phyloP scores from a whole-genome alignment of 306 rosid genomes.

The Ochetophila trinervis region DNA sequence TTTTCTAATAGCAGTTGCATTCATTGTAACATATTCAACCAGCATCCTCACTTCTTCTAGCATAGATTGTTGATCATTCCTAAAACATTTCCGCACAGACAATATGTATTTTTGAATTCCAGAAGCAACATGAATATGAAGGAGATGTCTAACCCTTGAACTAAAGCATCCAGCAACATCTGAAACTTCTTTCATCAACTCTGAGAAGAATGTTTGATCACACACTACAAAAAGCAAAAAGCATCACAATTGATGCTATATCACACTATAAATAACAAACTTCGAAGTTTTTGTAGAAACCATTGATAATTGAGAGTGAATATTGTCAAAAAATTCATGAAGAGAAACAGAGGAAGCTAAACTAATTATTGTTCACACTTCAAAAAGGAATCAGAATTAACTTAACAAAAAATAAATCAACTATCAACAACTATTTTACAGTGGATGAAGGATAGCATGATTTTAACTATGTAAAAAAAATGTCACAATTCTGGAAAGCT shows the following conservation, averaged over 20 bases:
- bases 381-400: too few relatives aligned
- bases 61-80: slow-evolving; percentile 50
- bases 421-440: too few relatives aligned
- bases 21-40: slow-evolving; percentile 80
- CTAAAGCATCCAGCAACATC: slow-evolving; percentile 65
- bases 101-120: slow-evolving; percentile 70
- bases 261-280: background rate
- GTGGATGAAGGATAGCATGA: too few relatives aligned
- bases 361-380: too few relatives aligned
- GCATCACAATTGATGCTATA: background rate
- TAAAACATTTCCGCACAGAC: slow-evolving; percentile 59
- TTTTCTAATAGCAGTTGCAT: slow-evolving; percentile 78
- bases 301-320: too few relatives aligned
- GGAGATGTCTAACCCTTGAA: slow-evolving; percentile 72
- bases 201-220: slow-evolving; percentile 73
- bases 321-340: too few relatives aligned
- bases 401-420: too few relatives aligned
- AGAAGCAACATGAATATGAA: slow-evolving; percentile 67
- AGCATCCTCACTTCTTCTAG: slow-evolving; percentile 66
- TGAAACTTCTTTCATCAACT: slow-evolving; percentile 81
- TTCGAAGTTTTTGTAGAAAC: background rate
- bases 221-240: slow-evolving; percentile 46
- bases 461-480: too few relatives aligned
- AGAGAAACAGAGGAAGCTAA: too few relatives aligned
- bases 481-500: background rate